Base-by-base conservation (phyloP, 495 filamentous ascomycete species). In the Podospora appendiculata region DNA sequence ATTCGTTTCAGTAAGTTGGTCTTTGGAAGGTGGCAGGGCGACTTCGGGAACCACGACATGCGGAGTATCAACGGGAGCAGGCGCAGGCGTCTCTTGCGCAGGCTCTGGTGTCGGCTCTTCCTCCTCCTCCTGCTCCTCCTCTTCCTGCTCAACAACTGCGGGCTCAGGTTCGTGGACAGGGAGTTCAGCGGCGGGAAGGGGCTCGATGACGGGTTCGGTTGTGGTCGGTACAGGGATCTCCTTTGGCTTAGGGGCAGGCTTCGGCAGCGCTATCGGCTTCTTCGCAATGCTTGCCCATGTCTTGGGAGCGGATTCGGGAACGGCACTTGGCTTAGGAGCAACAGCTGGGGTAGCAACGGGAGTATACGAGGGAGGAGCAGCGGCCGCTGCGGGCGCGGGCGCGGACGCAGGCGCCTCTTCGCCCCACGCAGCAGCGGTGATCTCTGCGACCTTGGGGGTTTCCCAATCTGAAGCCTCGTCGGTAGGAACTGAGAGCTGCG, bases 1-100 rank as follows among this genome's bases (percentile, higher is more conserved):
- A 60, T 98, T 97, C 38, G 82, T 82, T 68, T 91, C 85, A 1
- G 94, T 97, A 58, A 97, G 79, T 52, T 91, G 82, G 64, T 89
- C 87, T 64, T 88, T 85, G n/a, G 87, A 79, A 7, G 87, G 84
- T 32, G 78, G 72, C 10, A 89, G 66, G 19, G 75, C 67, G 10
- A 75, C 66, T 47, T 80, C 73, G 48, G 83, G 79, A 18, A 74
- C 67, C 39, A 69, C 67, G n/a, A 72, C 62, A 47, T 62, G 54
- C n/a, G 65, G 63, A 3, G 64, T 14, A 9, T 66, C 69, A 8
- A 45, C 45, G 9, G 49, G 50, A 5, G 52, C 45, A 18, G 63
- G 54, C 19, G 51, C 46, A 33, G 51, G 55, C 12, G 54, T 36
- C 48, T 71, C 66, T 45, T 68, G 60, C 18, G 57, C 70, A 18